Percentiles rank a stretch among this genome's conserved stretches.
phyloP scores from a whole-genome alignment of 805 yeast species.

The Wickerhamiella nectarea region DNA sequence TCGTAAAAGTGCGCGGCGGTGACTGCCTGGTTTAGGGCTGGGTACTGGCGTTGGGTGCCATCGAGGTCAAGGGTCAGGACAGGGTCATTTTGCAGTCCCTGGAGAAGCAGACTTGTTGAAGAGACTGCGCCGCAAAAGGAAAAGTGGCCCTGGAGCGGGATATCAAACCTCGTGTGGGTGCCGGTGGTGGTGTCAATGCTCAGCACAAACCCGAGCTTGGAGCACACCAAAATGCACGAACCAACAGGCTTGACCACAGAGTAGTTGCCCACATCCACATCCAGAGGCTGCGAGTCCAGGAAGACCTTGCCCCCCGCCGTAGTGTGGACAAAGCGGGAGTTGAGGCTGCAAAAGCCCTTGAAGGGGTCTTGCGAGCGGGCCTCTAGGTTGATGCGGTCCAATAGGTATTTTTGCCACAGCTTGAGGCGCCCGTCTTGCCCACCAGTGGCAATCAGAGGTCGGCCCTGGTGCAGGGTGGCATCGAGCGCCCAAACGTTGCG shows the following conservation, averaged over 20 bases:
- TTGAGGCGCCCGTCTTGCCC: constrained; percentile 87
- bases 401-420: constrained; percentile 32
- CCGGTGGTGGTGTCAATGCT: not conserved
- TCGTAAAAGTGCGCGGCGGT: constrained; percentile 35
- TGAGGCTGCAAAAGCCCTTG: constrained; percentile 19
- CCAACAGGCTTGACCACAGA: constrained; percentile 4
- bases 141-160: not conserved
- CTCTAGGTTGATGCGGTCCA: not conserved
- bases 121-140: constrained; percentile 9
- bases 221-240: not conserved
- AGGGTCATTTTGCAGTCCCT: constrained; percentile 28
- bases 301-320: constrained; percentile 7
- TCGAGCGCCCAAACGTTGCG: constrained; percentile 61
- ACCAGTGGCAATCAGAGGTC: constrained; percentile 55
- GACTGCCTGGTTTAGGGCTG: constrained; percentile 30
- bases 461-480: not conserved
- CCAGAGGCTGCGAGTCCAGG: constrained; percentile 14
- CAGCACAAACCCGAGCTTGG: constrained; percentile 1
- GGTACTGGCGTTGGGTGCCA: not conserved
- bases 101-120: constrained; percentile 5
- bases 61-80: constrained; percentile 27
- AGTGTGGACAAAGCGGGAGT: not conserved
- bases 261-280: constrained; percentile 12
- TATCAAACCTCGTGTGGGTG: not conserved
- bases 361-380: constrained; percentile 22